Base-by-base conservation (phyloP, 768 basidiomycete genomes). In the Gloeopeniophorella convolvens region DNA sequence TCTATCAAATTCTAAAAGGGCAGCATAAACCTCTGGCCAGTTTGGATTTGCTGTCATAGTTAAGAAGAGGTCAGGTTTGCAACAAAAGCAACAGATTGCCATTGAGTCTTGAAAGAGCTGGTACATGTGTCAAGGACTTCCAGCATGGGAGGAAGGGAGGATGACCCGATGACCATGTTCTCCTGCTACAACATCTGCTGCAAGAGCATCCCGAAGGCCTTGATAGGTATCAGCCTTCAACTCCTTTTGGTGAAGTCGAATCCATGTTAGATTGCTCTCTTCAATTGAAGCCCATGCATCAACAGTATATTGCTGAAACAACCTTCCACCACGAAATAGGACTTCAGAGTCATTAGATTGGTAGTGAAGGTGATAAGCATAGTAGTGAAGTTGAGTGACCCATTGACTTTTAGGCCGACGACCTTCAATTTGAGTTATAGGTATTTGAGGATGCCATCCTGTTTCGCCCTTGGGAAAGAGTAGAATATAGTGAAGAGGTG, bases 31-130 rank as follows among this genome's bases (percentile, higher is more conserved):
- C 3, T 49, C 77, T 1, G 59, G 60, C 79, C 79, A 81, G 0
- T 62, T 40, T 0, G 75, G 73, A 64, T 80, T 81, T 7, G 68
- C 63, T 9, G 77, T 80, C 64, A 79, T 69, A 0, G 76, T 81
- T 0, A 80, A 20, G 6, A 46, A 46, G 2, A 46, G 35, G 12
- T 46, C 35, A 1, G 26, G 34, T 9, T 36, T 36, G 8, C 45
- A 26, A 47, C 6, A 47, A 8, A 28, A 39, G 15, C 30, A 21
- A 8, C 39, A 39, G 7, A 54, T 42, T 33, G 42, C 33, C 11
- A 31, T 30, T 6, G 45, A 26, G 31, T 42, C 41, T 42, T 41
- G 24, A 26, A 11, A 41, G 21, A 2, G 34, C n/a, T 35, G 34
- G n/a, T 35, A n/a, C 9, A 18, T 16, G 7, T 5, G 5, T 3